Base-by-base conservation (phyloP, 805 yeast genomes). In the Sporopachydermia quercuum region DNA sequence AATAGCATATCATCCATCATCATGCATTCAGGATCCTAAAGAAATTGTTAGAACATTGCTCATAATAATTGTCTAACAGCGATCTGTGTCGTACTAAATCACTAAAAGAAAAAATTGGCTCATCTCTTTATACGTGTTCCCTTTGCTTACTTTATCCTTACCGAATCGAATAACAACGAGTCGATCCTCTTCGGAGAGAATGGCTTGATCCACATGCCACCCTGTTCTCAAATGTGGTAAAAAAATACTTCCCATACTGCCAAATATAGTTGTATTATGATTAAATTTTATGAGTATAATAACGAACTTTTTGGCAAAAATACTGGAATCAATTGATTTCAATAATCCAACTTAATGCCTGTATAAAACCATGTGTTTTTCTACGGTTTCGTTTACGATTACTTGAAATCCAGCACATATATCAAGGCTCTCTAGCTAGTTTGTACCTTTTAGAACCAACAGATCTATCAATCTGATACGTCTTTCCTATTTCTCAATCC, bases 131-230 rank as follows among this genome's bases (percentile, higher is more conserved):
- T n/a, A n/a, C n/a, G n/a, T n/a, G n/a, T n/a, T n/a, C n/a, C n/a
- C n/a, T n/a, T n/a, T n/a, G n/a, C 30, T 23, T 23, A 23, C 30
- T 46, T 65, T 58, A 45, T 82, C 94, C 35, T 79, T 62, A 1
- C 98, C 98, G 56, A 91, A 91, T 30, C 98, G 65, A 14, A 91
- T 73, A 6, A 87, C 78, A 17, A 91, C 96, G 4, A 91, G 58
- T 42, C 95, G 62, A 39, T 84, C 94, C 43, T 82, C 93, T 53
- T 91, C 98, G n/a, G 85, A 74, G 16, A 91, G 65, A 33, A 91
- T 91, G 4, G 98, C 95, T 54, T 91, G 97, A 60, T 91, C 98
- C 19, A 91, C 97, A 53, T 91, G 98, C 96, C 95, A 85, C 4
- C 94, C 95, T 0, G 89, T 70, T 18, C 66, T 72, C 42, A 85